Conservation (phyloP, 768 basidiomycete genomes). For the Lyophyllum decastes region DNA sequence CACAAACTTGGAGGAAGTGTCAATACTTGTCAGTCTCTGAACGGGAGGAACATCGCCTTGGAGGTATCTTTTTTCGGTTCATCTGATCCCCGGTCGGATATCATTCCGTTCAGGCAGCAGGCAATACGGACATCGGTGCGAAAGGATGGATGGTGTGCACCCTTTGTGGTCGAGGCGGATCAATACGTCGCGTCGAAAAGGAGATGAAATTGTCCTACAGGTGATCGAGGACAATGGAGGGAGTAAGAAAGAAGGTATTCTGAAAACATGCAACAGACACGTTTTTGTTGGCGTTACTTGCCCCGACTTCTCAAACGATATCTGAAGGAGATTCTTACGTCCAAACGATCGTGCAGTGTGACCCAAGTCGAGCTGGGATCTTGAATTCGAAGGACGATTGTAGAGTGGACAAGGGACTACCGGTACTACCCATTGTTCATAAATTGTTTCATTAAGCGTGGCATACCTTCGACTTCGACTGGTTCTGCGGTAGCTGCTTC, state of each 20-base stretch:
- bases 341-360: neutral
- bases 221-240: neutral
- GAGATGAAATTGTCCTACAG: neutral
- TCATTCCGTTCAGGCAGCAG: neutral
- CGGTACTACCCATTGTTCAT: neutral
- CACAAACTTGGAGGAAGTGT: neutral
- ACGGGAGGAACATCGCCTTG: neutral
- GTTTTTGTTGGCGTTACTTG: neutral
- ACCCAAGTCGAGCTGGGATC: neutral
- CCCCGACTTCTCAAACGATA: neutral
- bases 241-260: neutral
- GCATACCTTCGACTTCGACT: neutral
- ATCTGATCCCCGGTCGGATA: neutral
- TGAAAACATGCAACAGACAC: neutral
- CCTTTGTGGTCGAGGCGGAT: neutral
- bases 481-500: neutral
- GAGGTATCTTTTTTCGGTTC: neutral
- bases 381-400: neutral
- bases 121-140: neutral
- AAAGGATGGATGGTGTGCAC: neutral
- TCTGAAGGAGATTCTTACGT: neutral
- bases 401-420: neutral
- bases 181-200: neutral
- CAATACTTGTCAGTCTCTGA: neutral
- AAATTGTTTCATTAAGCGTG: slow-evolving; percentile 1